Conservation (phyloP, 805 yeast genomes). For the Saccharomycopsis sp. region DNA sequence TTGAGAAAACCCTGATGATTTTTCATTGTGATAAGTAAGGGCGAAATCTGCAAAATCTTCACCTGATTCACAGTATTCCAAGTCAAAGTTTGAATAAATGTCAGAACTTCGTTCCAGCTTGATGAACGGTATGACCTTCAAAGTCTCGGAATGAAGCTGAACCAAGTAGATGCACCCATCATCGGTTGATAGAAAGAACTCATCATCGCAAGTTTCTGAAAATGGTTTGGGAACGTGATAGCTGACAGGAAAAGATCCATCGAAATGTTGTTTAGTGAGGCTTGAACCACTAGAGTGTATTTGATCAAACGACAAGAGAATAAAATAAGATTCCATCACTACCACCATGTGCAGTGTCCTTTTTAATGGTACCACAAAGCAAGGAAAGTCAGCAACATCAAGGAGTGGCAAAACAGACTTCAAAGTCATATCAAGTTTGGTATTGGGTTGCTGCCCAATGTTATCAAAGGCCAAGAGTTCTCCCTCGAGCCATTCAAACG, state of each 20-base stretch:
- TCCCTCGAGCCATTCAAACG: too few relatives aligned
- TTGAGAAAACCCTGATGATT: conserved; percentile 4
- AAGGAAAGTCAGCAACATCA: conserved; percentile 6
- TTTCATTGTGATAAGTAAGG: conserved; percentile 9
- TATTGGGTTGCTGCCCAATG: too few relatives aligned
- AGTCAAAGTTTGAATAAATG: too few relatives aligned
- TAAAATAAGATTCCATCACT: neutral
- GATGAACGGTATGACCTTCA: too few relatives aligned
- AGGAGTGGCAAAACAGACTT: conserved; percentile 2
- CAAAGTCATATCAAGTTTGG: too few relatives aligned
- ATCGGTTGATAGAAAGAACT: conserved; percentile 8
- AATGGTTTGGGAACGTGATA: conserved; percentile 1
- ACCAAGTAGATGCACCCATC: conserved; percentile 7
- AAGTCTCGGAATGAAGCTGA: too few relatives aligned
- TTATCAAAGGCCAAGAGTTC: too few relatives aligned
- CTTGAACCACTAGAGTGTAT: conserved; percentile 6
- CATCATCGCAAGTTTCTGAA: neutral
- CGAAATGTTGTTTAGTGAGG: neutral
- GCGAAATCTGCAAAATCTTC: neutral
- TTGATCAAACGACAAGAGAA: conserved; percentile 1
- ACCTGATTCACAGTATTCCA: too few relatives aligned
- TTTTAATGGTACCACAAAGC: conserved; percentile 6
- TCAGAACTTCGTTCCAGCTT: too few relatives aligned
- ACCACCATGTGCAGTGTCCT: conserved; percentile 2
- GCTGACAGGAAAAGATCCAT: conserved; percentile 6